Evolutionary conservation across 306 rosid genomes (phyloP), one percentile per base, ranked within the genome.

Genomic region (Trichosanthes cucumerina): DNA sequence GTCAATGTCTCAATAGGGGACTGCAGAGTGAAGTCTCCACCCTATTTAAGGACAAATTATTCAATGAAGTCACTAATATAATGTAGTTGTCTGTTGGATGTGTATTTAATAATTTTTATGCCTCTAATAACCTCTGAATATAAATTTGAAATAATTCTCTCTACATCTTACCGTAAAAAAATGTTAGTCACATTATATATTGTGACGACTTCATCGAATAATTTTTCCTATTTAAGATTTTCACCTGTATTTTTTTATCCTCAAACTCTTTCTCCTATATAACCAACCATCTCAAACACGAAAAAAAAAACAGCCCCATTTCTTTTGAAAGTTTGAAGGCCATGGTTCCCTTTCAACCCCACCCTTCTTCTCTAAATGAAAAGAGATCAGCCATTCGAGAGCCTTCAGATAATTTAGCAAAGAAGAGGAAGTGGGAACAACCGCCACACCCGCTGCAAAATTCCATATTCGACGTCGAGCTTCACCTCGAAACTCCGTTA

Each of bases 361-460:
- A 21, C 75, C 53, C 54, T 43, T 66, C 74, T 66, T 69, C 75
- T 69, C 77, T 24, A 31, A 71, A 70, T 24, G 76, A 70, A 5
- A 70, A 88, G 47, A 33, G 50, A 1, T 9, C 70, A 0, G 84
- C 89, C 12, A 78, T 90, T 2, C n/a, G 18, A 76, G 39, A 44
- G 3, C 26, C 56, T 58, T 6, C 49, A 1, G 80, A 77, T 13
- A 24, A 23, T 60, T 58, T 62, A 19, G 19, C 59, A 62, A 78
- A 64, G 81, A 78, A 78, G 76, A 64, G 81, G 71, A 64, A 64
- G 44, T 78, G 59, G 62, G 64, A 78, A 44, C 64, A 34, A 7
- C 1, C 26, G 15, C 0, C 7, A 3, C 4, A 7, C 2, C 24
- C 74, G 1, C n/a, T 24, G 12, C 26, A 31, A 5, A 46, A 21